Conservation (phyloP, 2,329 filamentous ascomycete species). For the Venturia effusa region DNA sequence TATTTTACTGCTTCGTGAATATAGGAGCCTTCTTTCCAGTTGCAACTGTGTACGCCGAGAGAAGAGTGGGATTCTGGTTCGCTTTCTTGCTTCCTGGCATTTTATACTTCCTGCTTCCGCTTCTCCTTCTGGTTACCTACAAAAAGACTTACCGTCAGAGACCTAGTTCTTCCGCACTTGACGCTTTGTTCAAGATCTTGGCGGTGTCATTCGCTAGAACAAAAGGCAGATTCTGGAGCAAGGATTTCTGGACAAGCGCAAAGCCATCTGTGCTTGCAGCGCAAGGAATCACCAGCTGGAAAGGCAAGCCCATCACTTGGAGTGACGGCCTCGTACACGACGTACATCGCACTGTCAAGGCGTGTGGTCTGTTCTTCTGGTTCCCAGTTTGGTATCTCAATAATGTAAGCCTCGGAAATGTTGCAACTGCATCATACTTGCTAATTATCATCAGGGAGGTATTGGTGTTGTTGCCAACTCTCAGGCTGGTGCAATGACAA, state of each 20-base stretch:
- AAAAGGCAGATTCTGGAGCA: conserved; percentile 25
- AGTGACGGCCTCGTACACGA: conserved; percentile 27
- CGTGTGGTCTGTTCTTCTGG: conserved; percentile 27
- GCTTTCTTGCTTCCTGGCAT: conserved; percentile 27
- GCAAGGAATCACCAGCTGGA: conserved; percentile 11
- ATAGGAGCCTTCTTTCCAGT: conserved; percentile 26
- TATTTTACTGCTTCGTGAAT: conserved; percentile 24
- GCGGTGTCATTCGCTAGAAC: conserved; percentile 22
- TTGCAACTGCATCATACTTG: background rate
- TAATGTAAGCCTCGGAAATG: conserved; percentile 16
- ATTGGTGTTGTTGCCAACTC: conserved; percentile 36
- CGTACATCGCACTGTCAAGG: conserved; percentile 22
- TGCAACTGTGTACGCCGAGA: conserved; percentile 31
- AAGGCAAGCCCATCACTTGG: conserved; percentile 18
- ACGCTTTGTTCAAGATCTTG: conserved; percentile 24
- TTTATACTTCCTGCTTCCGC: conserved; percentile 20
- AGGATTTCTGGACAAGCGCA: conserved; percentile 23
- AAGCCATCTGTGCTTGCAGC: conserved; percentile 19
- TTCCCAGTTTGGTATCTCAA: conserved; percentile 30
- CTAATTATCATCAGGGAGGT: background rate
- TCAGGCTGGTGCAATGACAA: conserved; percentile 23
- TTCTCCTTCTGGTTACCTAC: conserved; percentile 21
- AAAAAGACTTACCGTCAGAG: conserved; percentile 23
- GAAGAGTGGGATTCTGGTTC: conserved; percentile 30
- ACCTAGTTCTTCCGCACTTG: conserved; percentile 25